Conservation (phyloP, 257 asterid species). For the Thymus mandschuricus region DNA sequence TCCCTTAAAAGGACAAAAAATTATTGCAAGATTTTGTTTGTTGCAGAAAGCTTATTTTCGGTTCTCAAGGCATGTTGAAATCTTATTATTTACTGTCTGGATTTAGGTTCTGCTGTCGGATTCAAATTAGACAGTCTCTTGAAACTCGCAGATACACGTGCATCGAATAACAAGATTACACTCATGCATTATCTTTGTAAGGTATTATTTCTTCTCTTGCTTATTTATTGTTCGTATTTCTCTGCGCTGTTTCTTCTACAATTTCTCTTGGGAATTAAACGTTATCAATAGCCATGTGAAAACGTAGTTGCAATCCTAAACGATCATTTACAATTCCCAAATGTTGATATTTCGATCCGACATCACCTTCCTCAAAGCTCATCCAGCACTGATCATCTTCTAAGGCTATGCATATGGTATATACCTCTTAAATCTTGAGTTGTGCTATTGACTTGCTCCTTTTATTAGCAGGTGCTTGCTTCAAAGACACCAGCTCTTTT, state of each 20-base stretch:
- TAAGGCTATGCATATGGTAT: no score
- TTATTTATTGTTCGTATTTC: not conserved
- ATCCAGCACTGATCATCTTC: not conserved
- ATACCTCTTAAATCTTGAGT: no score
- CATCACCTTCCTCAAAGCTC: constrained; percentile 13
- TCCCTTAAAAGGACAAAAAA: no score
- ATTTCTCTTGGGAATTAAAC: constrained; percentile 7
- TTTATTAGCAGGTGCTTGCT: constrained; percentile 74
- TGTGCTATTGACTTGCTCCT: constrained; percentile 9
- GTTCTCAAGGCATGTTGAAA: constrained; percentile 23
- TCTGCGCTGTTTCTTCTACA: constrained; percentile 4
- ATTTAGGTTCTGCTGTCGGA: constrained; percentile 91
- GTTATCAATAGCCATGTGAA: constrained; percentile 8
- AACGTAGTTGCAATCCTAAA: not conserved
- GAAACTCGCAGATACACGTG: constrained; percentile 96
- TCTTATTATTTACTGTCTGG: constrained; percentile 24
- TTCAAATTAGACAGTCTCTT: constrained; percentile 98
- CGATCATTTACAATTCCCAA: not conserved
- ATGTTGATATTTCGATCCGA: constrained; percentile 5
- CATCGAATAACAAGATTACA: constrained; percentile 91
- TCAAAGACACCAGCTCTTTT: constrained; percentile 70
- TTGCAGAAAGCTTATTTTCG: constrained; percentile 27
- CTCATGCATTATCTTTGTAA: constrained; percentile 99
- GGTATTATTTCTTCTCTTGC: constrained; percentile 51
- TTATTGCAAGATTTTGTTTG: constrained; percentile 19